Percentiles rank a stretch among this genome's conserved stretches.
These are phyloP conservation scores for Cordyceps pruinosa DNA, from an alignment of 2,329 filamentous ascomycete species.

Conservation along the genomic window DNA sequence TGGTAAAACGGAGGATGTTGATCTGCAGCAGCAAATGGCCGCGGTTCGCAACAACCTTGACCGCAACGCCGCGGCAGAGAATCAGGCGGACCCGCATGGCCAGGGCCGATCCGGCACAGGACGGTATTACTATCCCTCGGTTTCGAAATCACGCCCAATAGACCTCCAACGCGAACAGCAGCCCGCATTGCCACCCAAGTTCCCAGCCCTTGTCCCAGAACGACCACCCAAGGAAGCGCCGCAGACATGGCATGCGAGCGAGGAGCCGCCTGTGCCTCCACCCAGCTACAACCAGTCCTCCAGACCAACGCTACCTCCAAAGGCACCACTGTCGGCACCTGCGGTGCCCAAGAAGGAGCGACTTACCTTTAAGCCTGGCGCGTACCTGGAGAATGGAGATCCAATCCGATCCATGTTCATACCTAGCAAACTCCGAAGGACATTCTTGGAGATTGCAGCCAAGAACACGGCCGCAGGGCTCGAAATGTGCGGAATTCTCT, in stretches of 20 bases:
- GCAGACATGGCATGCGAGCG: not conserved
- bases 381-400: slow-evolving; percentile 82
- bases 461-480: slow-evolving; percentile 74
- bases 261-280: slow-evolving; percentile 9
- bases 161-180: slow-evolving; percentile 31
- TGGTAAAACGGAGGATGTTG: slow-evolving; percentile 31
- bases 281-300: slow-evolving; percentile 9
- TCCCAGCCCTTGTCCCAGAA: slow-evolving; percentile 19
- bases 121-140: slow-evolving; percentile 50
- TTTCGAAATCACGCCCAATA: slow-evolving; percentile 44
- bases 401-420: slow-evolving; percentile 85
- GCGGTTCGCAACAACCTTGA: slow-evolving; percentile 42
- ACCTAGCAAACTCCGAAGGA: slow-evolving; percentile 63
- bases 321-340: slow-evolving; percentile 15
- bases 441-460: slow-evolving; percentile 67
- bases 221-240: slow-evolving; percentile 26
- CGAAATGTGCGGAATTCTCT: slow-evolving; percentile 93
- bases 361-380: slow-evolving; percentile 66
- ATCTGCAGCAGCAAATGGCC: slow-evolving; percentile 47
- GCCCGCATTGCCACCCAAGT: slow-evolving; percentile 19
- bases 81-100: slow-evolving; percentile 14
- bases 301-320: not conserved
- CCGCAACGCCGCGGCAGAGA: slow-evolving; percentile 21
- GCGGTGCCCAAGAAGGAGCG: slow-evolving; percentile 42
- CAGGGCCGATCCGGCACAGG: slow-evolving; percentile 20